Base-by-base conservation (phyloP, 2,329 filamentous ascomycete species). In the Calonectria henricotiae region DNA sequence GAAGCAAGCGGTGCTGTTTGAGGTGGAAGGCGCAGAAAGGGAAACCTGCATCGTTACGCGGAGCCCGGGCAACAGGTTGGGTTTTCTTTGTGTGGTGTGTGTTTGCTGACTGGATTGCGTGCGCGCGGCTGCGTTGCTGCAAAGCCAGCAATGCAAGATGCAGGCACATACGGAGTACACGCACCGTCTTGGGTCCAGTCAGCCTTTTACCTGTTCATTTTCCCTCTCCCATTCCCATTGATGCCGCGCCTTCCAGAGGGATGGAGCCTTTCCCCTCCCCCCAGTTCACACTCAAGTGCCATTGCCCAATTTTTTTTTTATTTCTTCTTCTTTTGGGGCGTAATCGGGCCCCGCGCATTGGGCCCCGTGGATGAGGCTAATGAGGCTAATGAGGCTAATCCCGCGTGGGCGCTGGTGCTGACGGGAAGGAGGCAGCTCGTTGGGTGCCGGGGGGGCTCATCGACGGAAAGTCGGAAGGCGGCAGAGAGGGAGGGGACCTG, bases 391-490 rank as follows among this genome's bases (percentile, higher is more conserved):
- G 51, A 37, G 37, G 51, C 51, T 58, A 58, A 32, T 37, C 51
- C 51, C 32, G 51, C 7, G 20, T 58, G 20, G 51, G 51, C 6
- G 51, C 35, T 58, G 51, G 20, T 55, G 32, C 49, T 54, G 51
- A 55, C 20, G 51, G 51, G 51, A 55, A 11, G 49, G 51, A 55
- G 51, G 51, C 51, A 55, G 51, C 51, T 55, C 5, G 17, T 11
- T 55, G 51, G 20, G n/a, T 20, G 25, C 49, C 32, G 32, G 32
- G 32, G 13, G 35, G 12, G 51, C 32, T 25, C 51, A 39, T 37
- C 17, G 32, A 58, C 51, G 51, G 51, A 58, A 58, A 58, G 51
- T 37, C 51, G 51, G 51, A 58, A 58, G 51, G 51, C 51, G 35
- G 32, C 51, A 58, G 20, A 23, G 37, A 23, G 32, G 51, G 51